Evolutionary conservation across 2,329 filamentous ascomycete species (phyloP).

Genomic region (Colletotrichum orbiculare): DNA sequence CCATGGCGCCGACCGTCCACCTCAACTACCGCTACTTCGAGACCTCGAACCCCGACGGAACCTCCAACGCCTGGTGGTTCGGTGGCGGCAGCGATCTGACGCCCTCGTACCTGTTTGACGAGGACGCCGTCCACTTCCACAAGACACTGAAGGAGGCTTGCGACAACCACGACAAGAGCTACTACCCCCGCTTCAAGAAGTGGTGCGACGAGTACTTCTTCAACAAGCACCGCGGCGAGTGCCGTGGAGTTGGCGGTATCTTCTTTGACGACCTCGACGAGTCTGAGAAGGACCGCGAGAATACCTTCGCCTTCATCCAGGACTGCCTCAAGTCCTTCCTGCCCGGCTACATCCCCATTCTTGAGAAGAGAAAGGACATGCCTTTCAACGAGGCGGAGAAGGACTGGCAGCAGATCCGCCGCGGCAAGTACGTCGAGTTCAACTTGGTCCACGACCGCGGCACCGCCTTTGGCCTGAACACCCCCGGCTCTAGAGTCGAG

Average conservation of each 20-base stretch:
- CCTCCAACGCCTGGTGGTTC: conserved; percentile 95
- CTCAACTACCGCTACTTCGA: conserved; percentile 99
- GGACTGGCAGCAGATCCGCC: conserved; percentile 93
- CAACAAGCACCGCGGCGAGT: conserved; percentile 90
- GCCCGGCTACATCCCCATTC: conserved; percentile 89
- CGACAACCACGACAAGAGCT: conserved; percentile 90
- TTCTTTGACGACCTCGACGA: conserved; percentile 99
- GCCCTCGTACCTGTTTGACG: conserved; percentile 93
- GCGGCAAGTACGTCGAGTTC: conserved; percentile 98
- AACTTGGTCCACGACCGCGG: conserved; percentile 97
- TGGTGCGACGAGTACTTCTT: conserved; percentile 99
- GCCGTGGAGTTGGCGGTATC: conserved; percentile 91
- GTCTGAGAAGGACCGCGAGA: conserved; percentile 85
- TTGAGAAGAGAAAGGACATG: conserved; percentile 91
- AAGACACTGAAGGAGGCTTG: conserved; percentile 91
- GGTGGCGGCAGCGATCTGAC: conserved; percentile 95
- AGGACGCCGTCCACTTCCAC: conserved; percentile 98
- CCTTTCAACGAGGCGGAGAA: conserved; percentile 87
- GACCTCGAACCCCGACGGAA: conserved; percentile 86
- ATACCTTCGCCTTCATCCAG: conserved; percentile 88
- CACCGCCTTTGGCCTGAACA: conserved; percentile 93
- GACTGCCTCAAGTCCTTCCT: conserved; percentile 88
- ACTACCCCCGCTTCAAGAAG: conserved; percentile 94
- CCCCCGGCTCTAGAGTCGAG: conserved; percentile 90
- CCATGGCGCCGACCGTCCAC: conserved; percentile 97